Evolutionary conservation across 2,329 filamentous ascomycete genomes (phyloP), one percentile per base, ranked within the genome.

Genomic region (Cercospora berteroae): DNA sequence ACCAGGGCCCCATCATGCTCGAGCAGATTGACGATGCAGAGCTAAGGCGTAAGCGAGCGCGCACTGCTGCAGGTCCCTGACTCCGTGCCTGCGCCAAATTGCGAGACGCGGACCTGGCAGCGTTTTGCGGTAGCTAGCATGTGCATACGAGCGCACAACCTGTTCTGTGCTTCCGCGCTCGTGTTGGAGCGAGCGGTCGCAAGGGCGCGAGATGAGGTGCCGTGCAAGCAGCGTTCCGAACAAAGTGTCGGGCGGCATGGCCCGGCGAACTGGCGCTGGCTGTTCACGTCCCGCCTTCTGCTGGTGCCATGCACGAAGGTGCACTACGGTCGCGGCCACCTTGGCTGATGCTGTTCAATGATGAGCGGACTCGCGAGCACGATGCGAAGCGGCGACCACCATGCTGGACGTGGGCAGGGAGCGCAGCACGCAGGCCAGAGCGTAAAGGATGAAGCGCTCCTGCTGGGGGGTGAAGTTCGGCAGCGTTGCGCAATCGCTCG

Each of bases 21-120:
- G 61, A 63, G 61, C 60, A 55, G 42, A 23, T 20, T 8, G 50
- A 16, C 13, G 18, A 16, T 23, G 60, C 29, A 50, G 27, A 33
- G 27, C 44, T 52, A 56, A 56, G 48, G 1, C n/a, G 27, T 56
- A 55, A 62, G 60, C 44, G 60, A 60, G 31, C 39, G 31, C 39
- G 16, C 36, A 29, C 39, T 48, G 27, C 36, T 60, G 58, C 58
- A 60, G 60, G 60, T 63, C 29, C 60, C 60, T 63, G 60, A 63
- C 60, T 63, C 60, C 12, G 29, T 29, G n/a, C 60, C 25, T 56
- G 60, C 48, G 44, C 16, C 23, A 18, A 20, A 23, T 20, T 16
- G 59, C 31, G 52, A 23, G 25, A 31, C 52, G 25, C 18, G 18
- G 44, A 23, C 18, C 44, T 23, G 44, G 44, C 42, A 48, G 42